Percentiles rank a stretch among this genome's conserved stretches.
Conservation (phyloP, 176 grass and related monocot genomes). For the Aegilops bicornis region DNA sequence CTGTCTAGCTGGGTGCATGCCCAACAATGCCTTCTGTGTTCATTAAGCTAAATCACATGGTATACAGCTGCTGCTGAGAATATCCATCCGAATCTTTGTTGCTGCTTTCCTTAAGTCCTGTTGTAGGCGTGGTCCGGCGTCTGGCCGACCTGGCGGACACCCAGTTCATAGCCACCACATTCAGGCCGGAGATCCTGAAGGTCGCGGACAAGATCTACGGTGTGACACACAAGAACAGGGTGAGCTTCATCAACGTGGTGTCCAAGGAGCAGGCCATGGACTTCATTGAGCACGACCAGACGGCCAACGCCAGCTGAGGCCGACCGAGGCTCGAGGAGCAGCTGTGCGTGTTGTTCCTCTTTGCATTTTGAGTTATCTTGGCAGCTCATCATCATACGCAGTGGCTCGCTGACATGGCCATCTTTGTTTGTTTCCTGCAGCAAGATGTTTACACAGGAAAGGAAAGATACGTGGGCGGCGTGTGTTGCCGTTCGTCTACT, state of each 20-base stretch:
- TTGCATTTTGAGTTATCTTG: neutral
- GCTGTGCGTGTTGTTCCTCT: neutral
- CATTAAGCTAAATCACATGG: neutral
- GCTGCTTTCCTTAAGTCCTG: slow-evolving; percentile 49
- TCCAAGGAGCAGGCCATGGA: slow-evolving; percentile 85
- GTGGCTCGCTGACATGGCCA: neutral
- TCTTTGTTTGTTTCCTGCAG: neutral
- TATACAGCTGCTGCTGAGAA: neutral
- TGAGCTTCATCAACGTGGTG: slow-evolving; percentile 82
- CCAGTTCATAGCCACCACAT: slow-evolving; percentile 93
- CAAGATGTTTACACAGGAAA: slow-evolving; percentile 13
- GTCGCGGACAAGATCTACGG: slow-evolving; percentile 96
- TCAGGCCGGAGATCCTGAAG: slow-evolving; percentile 80
- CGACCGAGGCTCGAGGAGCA: neutral
- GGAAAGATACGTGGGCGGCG: neutral
- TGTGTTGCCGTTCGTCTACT: neutral
- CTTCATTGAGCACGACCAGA: slow-evolving; percentile 97
- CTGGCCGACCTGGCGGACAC: slow-evolving; percentile 78
- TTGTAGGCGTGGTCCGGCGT: slow-evolving; percentile 79
- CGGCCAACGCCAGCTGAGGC: slow-evolving; percentile 68
- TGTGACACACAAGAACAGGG: slow-evolving; percentile 93
- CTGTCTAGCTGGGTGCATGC: neutral
- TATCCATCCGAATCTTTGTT: neutral
- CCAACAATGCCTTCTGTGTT: neutral
- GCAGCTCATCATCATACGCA: neutral